Percentiles rank a stretch among this genome's conserved stretches.
Evolutionary conservation across 306 rosid genomes (phyloP).

Genomic region (Lagenaria siceraria): DNA sequence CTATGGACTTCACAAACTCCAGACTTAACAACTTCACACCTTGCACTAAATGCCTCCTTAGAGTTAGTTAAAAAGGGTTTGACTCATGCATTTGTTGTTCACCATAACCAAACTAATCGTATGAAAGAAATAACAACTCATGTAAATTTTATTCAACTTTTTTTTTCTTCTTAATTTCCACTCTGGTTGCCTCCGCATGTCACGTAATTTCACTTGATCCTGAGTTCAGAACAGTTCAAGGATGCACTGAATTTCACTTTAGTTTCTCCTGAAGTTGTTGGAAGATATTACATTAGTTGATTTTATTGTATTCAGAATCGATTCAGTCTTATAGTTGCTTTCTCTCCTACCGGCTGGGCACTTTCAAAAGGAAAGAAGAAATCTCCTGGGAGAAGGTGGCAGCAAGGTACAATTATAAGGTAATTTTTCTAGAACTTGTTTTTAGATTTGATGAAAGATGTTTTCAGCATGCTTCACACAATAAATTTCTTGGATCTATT

Average conservation of each 20-base stretch:
- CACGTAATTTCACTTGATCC: background rate
- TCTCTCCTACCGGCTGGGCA: constrained; percentile 96
- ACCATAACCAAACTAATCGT: background rate
- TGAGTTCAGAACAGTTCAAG: background rate
- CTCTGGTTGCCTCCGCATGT: background rate
- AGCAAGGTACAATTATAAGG: constrained; percentile 93
- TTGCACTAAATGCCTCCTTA: no score
- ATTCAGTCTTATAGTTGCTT: constrained; percentile 77
- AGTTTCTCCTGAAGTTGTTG: background rate
- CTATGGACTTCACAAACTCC: no score
- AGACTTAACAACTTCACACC: no score
- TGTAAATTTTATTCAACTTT: background rate
- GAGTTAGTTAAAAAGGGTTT: background rate
- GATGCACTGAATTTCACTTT: background rate
- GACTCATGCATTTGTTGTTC: background rate
- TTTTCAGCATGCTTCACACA: background rate
- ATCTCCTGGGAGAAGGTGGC: constrained; percentile 84
- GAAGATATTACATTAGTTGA: background rate
- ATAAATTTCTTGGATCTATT: background rate
- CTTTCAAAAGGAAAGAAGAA: constrained; percentile 87
- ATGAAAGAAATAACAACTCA: background rate
- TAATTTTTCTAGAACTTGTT: constrained; percentile 16
- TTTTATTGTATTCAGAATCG: constrained; percentile 31
- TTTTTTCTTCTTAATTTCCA: background rate
- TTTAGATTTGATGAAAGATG: background rate